Evolutionary conservation across 768 basidiomycete genomes (phyloP).

Genomic region (Lactifluus echinatus): DNA sequence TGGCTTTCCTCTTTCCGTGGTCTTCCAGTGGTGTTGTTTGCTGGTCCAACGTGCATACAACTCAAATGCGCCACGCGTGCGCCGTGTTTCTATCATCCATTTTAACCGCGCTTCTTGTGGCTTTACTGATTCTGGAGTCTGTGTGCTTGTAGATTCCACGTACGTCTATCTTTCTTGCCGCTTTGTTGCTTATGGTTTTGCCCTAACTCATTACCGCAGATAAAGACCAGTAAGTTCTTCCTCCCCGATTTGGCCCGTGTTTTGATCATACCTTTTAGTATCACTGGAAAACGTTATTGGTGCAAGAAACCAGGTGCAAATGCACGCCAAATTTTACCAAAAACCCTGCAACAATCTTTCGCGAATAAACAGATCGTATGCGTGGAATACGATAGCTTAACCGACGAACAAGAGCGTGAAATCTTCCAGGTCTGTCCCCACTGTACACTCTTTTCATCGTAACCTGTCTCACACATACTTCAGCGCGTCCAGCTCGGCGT

Average conservation of each 20-base stretch:
- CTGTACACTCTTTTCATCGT: background rate
- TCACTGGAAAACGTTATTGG: slow-evolving; percentile 18
- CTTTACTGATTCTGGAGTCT: background rate
- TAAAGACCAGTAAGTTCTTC: slow-evolving; percentile 36
- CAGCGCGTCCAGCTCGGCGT: slow-evolving; percentile 74
- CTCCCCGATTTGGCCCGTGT: background rate
- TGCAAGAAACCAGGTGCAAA: slow-evolving; percentile 25
- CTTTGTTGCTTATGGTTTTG: background rate
- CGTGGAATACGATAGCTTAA: slow-evolving; percentile 55
- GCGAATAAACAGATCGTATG: slow-evolving; percentile 66
- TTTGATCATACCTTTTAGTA: slow-evolving; percentile 36
- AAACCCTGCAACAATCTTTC: slow-evolving; percentile 48
- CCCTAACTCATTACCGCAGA: slow-evolving; percentile 22
- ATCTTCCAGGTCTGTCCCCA: slow-evolving; percentile 54
- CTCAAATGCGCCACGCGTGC: background rate
- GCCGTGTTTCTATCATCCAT: background rate
- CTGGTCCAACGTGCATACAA: background rate
- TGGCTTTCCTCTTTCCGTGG: background rate
- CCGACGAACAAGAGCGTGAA: slow-evolving; percentile 50
- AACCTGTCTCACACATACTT: background rate
- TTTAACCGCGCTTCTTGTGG: background rate
- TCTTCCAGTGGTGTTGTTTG: slow-evolving; percentile 11
- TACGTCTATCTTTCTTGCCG: slow-evolving; percentile 25
- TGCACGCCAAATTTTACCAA: slow-evolving; percentile 32
- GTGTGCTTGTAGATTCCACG: slow-evolving; percentile 42